A percentile compares a stretch with the other conserved stretches of the same genome.
Evolutionary conservation across 768 basidiomycete genomes (phyloP).

Genomic region (Wakefieldia striispora): DNA sequence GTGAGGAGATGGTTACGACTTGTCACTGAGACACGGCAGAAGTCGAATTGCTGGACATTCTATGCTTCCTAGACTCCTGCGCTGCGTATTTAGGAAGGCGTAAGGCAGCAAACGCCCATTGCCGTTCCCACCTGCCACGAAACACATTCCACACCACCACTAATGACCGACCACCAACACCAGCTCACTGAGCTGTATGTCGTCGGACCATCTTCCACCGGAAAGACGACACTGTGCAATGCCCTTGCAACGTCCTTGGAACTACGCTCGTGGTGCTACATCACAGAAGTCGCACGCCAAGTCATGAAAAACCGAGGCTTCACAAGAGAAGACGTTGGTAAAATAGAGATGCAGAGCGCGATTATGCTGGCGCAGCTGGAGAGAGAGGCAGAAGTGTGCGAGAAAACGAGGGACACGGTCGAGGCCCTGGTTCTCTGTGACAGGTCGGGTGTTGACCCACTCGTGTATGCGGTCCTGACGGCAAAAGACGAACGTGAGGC

Average conservation of each 20-base stretch:
- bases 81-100: slow-evolving; percentile 12
- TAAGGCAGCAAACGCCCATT: slow-evolving; percentile 4
- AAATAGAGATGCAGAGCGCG: slow-evolving; percentile 58
- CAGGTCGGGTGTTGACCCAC: slow-evolving; percentile 61
- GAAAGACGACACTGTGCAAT: slow-evolving; percentile 67
- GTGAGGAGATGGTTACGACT: background rate
- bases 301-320: slow-evolving; percentile 56
- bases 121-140: slow-evolving; percentile 17
- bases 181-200: slow-evolving; percentile 37
- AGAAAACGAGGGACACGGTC: slow-evolving; percentile 11
- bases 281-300: slow-evolving; percentile 60
- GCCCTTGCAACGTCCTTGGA: slow-evolving; percentile 45
- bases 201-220: slow-evolving; percentile 60
- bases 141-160: slow-evolving; percentile 1
- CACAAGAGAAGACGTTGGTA: slow-evolving; percentile 47
- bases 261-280: slow-evolving; percentile 38
- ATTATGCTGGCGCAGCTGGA: slow-evolving; percentile 58
- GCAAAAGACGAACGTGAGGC: slow-evolving; percentile 39
- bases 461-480: slow-evolving; percentile 58
- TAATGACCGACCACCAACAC: background rate
- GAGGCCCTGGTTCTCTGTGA: slow-evolving; percentile 50
- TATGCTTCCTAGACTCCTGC: background rate
- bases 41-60: slow-evolving; percentile 1
- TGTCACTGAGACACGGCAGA: background rate
- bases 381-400: slow-evolving; percentile 36